Evolutionary conservation across 352 stramenopile species (phyloP).

Genomic region (Phytophthora chlamydospora): DNA sequence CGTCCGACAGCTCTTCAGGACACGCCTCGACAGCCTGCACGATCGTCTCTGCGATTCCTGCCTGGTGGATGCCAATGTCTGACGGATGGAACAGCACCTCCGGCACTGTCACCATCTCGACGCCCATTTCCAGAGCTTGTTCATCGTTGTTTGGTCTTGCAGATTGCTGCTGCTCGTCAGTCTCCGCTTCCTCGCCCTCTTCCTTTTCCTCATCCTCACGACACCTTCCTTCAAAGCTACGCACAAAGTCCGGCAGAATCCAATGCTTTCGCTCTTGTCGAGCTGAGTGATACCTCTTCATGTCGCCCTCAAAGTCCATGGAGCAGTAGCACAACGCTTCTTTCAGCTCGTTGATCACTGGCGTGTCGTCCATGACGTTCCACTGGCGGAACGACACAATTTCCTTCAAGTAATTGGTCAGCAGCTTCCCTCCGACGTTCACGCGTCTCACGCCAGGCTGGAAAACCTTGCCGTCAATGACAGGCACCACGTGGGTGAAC

Average conservation of each 20-base stretch:
- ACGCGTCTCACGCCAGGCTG: conserved; percentile 68
- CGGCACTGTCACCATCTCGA: conserved; percentile 88
- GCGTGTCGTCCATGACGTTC: conserved; percentile 95
- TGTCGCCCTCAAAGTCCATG: conserved; percentile 84
- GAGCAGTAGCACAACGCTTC: conserved; percentile 91
- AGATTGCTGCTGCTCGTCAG: conserved; percentile 12
- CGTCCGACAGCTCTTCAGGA: conserved; percentile 64
- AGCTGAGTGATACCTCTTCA: conserved; percentile 51
- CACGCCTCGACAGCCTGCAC: conserved; percentile 85
- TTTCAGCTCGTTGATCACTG: conserved; percentile 86
- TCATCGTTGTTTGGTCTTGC: conserved; percentile 30
- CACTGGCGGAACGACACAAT: conserved; percentile 95
- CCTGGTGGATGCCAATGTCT: conserved; percentile 90
- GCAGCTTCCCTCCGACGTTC: conserved; percentile 95
- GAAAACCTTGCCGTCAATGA: conserved; percentile 74
- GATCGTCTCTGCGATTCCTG: conserved; percentile 86
- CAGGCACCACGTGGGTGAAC: conserved; percentile 94
- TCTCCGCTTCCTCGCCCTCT: conserved; percentile 1
- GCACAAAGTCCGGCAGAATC: conserved; percentile 85
- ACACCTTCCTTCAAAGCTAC: conserved; percentile 60
- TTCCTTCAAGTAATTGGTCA: conserved; percentile 98
- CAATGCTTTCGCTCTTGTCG: conserved; percentile 59
- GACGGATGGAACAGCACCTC: conserved; percentile 93
- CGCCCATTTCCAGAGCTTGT: conserved; percentile 85
- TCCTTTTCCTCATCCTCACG: conserved; percentile 37